Percentiles rank a stretch among this genome's conserved stretches.
Conservation (phyloP, 306 rosid species). For the Luffa acutangula region DNA sequence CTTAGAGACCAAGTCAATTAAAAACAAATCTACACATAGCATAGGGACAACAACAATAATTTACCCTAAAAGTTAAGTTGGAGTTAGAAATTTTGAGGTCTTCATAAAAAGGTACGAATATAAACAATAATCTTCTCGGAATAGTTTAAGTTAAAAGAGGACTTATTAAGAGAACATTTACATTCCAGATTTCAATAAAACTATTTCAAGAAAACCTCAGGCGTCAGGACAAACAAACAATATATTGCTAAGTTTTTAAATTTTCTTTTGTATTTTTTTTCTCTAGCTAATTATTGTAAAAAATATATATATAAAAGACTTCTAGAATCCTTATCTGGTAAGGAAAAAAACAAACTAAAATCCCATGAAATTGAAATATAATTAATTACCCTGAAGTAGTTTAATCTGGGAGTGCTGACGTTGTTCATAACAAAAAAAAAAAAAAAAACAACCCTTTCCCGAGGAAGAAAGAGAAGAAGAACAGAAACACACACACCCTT, state of each 20-base stretch:
- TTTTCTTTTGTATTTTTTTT: neutral
- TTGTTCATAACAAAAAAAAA: neutral
- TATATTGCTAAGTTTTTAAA: neutral
- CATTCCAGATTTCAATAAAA: neutral
- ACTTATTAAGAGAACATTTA: neutral
- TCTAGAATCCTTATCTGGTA: neutral
- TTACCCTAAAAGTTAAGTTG: no score
- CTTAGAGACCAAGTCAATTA: no score
- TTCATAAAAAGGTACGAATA: no score
- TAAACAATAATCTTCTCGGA: no score
- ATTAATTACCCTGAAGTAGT: neutral
- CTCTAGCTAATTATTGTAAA: neutral
- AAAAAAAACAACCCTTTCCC: neutral
- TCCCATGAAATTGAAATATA: neutral
- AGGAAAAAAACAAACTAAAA: neutral
- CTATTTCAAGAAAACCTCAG: neutral
- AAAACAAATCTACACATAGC: no score
- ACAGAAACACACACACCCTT: neutral
- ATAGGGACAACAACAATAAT: no score
- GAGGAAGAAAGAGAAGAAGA: slow-evolving; percentile 4
- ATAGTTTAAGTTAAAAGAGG: no score
- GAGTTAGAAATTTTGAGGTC: no score
- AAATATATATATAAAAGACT: neutral
- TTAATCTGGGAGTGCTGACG: slow-evolving; percentile 4
- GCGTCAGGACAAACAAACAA: neutral